phyloP scores from a whole-genome alignment of 192 early-diverging fungal genomes.

The Gonapodya sp. region DNA sequence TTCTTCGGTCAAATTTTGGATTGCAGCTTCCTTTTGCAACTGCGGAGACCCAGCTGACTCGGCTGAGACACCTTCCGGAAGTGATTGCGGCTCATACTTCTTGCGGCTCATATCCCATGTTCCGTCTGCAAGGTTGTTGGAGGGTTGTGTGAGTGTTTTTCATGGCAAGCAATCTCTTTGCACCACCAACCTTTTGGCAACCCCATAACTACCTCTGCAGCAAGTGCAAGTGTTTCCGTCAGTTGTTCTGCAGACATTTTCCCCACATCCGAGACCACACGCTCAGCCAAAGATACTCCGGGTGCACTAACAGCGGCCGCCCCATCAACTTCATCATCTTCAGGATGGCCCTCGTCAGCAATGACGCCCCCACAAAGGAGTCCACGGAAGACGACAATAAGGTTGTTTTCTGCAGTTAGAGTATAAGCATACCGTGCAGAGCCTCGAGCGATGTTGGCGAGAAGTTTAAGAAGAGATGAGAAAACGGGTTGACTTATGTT shows the following conservation, averaged over 20 bases:
- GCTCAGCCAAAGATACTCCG: neutral
- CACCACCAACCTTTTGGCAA: neutral
- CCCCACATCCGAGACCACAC: neutral
- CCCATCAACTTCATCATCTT: conserved; percentile 18
- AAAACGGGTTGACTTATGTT: conserved; percentile 28
- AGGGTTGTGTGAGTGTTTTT: too few species aligned
- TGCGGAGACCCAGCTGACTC: too few species aligned
- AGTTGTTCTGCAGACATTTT: conserved; percentile 7
- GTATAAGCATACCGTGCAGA: conserved; percentile 32
- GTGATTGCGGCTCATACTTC: too few species aligned
- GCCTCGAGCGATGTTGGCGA: conserved; percentile 41
- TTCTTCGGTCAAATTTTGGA: too few species aligned
- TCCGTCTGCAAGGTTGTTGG: too few species aligned
- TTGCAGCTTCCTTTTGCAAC: too few species aligned
- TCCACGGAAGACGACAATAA: conserved; percentile 32
- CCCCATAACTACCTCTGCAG: neutral
- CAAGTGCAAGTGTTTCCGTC: conserved; percentile 8
- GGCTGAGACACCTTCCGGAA: too few species aligned
- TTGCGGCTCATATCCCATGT: too few species aligned
- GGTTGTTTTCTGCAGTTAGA: conserved; percentile 27
- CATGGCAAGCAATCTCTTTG: too few species aligned
- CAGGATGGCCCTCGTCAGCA: conserved; percentile 15
- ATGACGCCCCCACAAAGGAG: conserved; percentile 27
- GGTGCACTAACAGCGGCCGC: neutral
- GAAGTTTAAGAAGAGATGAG: conserved; percentile 41